phyloP scores from a whole-genome alignment of 441 rosid species.

The Mallotus repandus region DNA sequence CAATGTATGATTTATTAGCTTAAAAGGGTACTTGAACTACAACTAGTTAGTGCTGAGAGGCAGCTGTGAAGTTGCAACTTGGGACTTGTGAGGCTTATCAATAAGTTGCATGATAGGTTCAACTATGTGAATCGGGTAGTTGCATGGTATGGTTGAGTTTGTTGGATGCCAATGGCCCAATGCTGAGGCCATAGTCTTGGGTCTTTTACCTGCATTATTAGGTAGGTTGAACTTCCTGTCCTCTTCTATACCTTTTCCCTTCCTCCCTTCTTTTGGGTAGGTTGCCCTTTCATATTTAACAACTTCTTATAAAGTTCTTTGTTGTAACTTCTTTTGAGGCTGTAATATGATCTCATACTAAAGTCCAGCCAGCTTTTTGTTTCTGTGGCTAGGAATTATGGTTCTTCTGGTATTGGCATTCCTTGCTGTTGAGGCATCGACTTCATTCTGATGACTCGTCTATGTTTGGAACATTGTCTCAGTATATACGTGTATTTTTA shows the following conservation, averaged over 20 bases:
- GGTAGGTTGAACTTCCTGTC: slow-evolving; percentile 1
- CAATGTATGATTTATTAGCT: neutral
- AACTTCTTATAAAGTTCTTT: no score
- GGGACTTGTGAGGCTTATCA: neutral
- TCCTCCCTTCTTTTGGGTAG: neutral
- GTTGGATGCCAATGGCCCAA: neutral
- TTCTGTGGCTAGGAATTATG: neutral
- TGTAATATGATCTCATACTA: neutral
- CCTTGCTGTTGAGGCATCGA: neutral
- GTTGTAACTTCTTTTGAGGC: neutral
- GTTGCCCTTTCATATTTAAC: neutral
- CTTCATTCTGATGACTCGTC: neutral
- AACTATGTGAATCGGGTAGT: neutral
- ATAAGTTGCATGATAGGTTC: neutral
- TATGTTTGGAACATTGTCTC: slow-evolving; percentile 5
- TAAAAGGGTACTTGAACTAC: neutral
- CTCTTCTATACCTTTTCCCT: neutral
- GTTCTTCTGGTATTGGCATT: neutral
- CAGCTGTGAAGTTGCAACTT: neutral
- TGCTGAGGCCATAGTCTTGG: neutral
- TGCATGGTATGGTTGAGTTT: neutral
- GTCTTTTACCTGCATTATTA: neutral
- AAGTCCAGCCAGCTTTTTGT: neutral
- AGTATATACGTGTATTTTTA: neutral
- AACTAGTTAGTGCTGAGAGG: neutral